Evolutionary conservation across 805 yeast genomes (phyloP).

Genomic region (Lachancea sp.): DNA sequence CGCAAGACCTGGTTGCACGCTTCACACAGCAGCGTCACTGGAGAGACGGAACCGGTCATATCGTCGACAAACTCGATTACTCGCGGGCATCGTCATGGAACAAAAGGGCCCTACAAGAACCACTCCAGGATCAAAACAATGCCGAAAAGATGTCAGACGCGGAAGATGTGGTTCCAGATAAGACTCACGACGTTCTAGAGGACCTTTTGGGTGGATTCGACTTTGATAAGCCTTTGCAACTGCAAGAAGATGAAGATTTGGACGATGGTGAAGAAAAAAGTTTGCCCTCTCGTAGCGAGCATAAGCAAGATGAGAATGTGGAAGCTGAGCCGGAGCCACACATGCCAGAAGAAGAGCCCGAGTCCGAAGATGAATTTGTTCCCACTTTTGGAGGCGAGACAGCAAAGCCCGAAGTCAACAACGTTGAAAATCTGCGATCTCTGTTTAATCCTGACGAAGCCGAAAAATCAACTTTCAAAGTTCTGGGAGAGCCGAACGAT

Average conservation of each 20-base stretch:
- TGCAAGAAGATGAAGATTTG: constrained; percentile 35
- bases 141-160: constrained; percentile 17
- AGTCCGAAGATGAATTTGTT: constrained; percentile 32
- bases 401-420: constrained; percentile 20
- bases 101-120: constrained; percentile 1
- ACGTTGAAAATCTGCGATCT: constrained; percentile 57
- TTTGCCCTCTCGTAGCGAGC: no score
- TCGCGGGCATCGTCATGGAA: constrained; percentile 13
- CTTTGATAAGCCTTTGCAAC: constrained; percentile 45
- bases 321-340: neutral
- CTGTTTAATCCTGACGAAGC: constrained; percentile 44
- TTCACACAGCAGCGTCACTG: constrained; percentile 58
- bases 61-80: constrained; percentile 53
- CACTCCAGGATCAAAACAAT: constrained; percentile 6
- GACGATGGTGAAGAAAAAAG: constrained; percentile 14
- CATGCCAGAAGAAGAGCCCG: constrained; percentile 10
- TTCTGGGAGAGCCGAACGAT: constrained; percentile 39
- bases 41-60: constrained; percentile 75
- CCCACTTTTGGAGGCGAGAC: constrained; percentile 44
- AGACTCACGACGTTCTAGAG: constrained; percentile 43
- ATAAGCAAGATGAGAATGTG: constrained; percentile 13
- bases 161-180: constrained; percentile 38
- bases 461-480: constrained; percentile 37
- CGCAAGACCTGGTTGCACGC: constrained; percentile 55
- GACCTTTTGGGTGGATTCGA: constrained; percentile 43